Conservation (phyloP, 306 rosid genomes). For the Gastrolobium bilobum region DNA sequence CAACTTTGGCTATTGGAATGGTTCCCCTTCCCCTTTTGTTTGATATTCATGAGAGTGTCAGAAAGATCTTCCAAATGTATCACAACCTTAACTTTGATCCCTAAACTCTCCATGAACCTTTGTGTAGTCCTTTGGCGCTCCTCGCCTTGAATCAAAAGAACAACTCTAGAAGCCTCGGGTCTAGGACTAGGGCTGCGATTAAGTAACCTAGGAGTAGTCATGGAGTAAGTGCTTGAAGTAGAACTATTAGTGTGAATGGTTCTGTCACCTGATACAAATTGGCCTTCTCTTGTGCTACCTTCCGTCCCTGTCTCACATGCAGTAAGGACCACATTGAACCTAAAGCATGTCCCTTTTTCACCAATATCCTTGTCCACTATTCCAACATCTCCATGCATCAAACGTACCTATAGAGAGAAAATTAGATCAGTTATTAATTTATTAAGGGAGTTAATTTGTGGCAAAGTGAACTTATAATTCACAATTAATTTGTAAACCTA, state of each 20-base stretch:
- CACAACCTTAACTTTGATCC: constrained; percentile 47
- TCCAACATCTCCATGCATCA: constrained; percentile 79
- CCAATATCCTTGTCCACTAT: constrained; percentile 73
- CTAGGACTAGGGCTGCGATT: constrained; percentile 49
- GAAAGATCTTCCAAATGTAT: constrained; percentile 33
- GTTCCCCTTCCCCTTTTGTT: constrained; percentile 20
- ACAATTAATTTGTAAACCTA: background rate
- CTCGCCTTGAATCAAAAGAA: constrained; percentile 43
- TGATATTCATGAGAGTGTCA: constrained; percentile 44
- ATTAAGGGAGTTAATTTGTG: background rate
- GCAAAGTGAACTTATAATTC: background rate
- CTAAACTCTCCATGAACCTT: constrained; percentile 51
- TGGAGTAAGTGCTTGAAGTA: constrained; percentile 37
- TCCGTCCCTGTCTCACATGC: constrained; percentile 35
- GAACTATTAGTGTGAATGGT: constrained; percentile 48
- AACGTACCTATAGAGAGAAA: constrained; percentile 62
- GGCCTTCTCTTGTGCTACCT: constrained; percentile 42
- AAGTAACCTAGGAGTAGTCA: constrained; percentile 48
- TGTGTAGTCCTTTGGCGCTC: constrained; percentile 34
- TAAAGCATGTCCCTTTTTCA: constrained; percentile 74
- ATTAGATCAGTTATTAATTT: background rate
- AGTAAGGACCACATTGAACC: constrained; percentile 64
- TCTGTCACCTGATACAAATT: constrained; percentile 18
- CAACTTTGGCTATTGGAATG: constrained; percentile 38
- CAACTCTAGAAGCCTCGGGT: constrained; percentile 54